A percentile compares a stretch with the other conserved stretches of the same genome.
Conservation (phyloP, 116 monocot genomes). For the Iris pallida region DNA sequence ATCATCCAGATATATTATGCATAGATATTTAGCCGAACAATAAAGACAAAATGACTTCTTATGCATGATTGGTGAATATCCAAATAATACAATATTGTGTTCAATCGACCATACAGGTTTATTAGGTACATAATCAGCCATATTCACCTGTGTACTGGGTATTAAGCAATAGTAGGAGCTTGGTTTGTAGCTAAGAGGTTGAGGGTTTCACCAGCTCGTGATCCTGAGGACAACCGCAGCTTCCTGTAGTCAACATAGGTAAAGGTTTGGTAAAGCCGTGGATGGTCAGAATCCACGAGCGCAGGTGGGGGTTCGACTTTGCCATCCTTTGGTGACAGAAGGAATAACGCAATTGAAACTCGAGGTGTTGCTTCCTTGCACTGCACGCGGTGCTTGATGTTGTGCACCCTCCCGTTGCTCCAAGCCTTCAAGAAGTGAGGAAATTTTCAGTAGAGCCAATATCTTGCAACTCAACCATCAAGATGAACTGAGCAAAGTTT, state of each 20-base stretch:
- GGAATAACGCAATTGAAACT: slow-evolving; percentile 50
- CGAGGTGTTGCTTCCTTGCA: slow-evolving; percentile 36
- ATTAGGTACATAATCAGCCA: no score
- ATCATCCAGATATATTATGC: slow-evolving; percentile 56
- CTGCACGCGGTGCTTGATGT: slow-evolving; percentile 58
- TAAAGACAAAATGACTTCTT: slow-evolving; percentile 1
- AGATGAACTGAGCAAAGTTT: no score
- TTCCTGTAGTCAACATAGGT: slow-evolving; percentile 36
- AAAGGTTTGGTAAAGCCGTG: slow-evolving; percentile 28
- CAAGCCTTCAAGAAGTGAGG: slow-evolving; percentile 34
- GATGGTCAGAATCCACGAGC: slow-evolving; percentile 30
- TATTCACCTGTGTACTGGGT: no score
- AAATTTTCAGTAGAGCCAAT: no score
- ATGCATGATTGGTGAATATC: no score
- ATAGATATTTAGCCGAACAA: slow-evolving; percentile 46
- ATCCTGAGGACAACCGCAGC: slow-evolving; percentile 27
- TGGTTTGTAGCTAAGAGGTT: slow-evolving; percentile 8
- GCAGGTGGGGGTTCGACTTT: slow-evolving; percentile 24
- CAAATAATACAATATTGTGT: no score
- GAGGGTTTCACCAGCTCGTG: slow-evolving; percentile 34
- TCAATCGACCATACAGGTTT: no score
- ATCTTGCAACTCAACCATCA: no score
- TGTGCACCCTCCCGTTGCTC: slow-evolving; percentile 61
- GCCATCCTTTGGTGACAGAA: slow-evolving; percentile 56
- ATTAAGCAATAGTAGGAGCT: no score